phyloP scores from a whole-genome alignment of 352 stramenopile genomes.

The Albugo candida region DNA sequence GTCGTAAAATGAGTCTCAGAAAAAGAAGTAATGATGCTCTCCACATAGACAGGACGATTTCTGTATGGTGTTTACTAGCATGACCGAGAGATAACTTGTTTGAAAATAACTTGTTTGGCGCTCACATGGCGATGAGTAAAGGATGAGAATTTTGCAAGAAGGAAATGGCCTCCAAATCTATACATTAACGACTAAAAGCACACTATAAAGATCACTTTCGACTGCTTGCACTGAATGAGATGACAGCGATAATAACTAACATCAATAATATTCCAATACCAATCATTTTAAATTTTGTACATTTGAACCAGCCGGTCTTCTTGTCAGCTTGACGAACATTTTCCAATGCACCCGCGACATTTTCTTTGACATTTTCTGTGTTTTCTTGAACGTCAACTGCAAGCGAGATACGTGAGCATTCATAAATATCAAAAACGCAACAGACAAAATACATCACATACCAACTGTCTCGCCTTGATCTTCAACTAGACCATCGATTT shows the following conservation, averaged over 20 bases:
- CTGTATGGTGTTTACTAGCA: too few species aligned
- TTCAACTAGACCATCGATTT: conserved; percentile 69
- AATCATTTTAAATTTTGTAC: conserved; percentile 44
- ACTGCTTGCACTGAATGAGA: conserved; percentile 5
- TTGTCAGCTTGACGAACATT: conserved; percentile 52
- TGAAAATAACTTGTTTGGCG: too few species aligned
- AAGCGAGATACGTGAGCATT: background rate
- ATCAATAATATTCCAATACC: conserved; percentile 30
- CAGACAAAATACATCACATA: conserved; percentile 10
- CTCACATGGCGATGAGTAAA: too few species aligned
- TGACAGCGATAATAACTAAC: conserved; percentile 31
- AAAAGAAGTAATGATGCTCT: too few species aligned
- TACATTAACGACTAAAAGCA: too few species aligned
- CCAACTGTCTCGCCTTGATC: conserved; percentile 57
- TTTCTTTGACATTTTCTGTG: conserved; percentile 55
- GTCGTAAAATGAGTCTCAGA: too few species aligned
- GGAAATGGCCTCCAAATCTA: too few species aligned
- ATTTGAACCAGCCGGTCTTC: conserved; percentile 48
- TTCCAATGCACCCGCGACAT: conserved; percentile 43
- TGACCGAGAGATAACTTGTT: too few species aligned
- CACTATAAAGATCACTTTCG: too few species aligned
- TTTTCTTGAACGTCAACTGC: conserved; percentile 70
- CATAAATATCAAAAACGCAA: background rate
- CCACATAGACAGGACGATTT: too few species aligned
- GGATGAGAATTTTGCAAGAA: too few species aligned